Conservation (phyloP, 495 filamentous ascomycete species). For the Apodospora peruviana region DNA sequence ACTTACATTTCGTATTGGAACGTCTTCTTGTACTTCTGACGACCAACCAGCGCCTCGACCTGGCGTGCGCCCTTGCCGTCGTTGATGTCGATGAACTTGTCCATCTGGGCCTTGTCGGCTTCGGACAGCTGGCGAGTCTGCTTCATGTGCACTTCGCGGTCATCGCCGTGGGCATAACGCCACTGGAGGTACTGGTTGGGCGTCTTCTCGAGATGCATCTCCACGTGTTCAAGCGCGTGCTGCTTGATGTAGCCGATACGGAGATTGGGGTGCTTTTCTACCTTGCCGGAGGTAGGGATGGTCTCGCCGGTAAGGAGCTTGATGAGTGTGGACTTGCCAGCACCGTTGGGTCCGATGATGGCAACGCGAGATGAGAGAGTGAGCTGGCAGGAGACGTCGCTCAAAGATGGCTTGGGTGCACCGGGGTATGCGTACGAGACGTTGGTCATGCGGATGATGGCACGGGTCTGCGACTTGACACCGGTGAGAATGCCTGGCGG, state of each 20-base stretch:
- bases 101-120: conserved; percentile 83
- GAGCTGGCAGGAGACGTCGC: conserved; percentile 78
- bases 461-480: conserved; percentile 88
- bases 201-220: conserved; percentile 99
- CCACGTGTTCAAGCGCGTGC: conserved; percentile 97
- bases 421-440: conserved; percentile 87
- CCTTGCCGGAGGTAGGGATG: conserved; percentile 78
- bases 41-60: conserved; percentile 85
- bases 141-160: conserved; percentile 95
- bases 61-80: conserved; percentile 74
- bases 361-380: conserved; percentile 87
- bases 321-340: conserved; percentile 97
- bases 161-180: conserved; percentile 95
- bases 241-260: conserved; percentile 99
- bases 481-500: conserved; percentile 89
- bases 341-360: conserved; percentile 96
- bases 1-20: conserved; percentile 96
- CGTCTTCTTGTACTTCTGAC: conserved; percentile 98
- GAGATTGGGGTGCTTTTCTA: conserved; percentile 97
- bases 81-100: conserved; percentile 74
- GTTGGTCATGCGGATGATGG: conserved; percentile 92
- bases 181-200: conserved; percentile 98
- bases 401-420: conserved; percentile 77
- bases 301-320: conserved; percentile 96
- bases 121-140: conserved; percentile 87